A percentile compares a stretch with the other conserved stretches of the same genome.
Evolutionary conservation across 176 grass and related monocot genomes (phyloP).

Genomic region (Oryza brachyantha): DNA sequence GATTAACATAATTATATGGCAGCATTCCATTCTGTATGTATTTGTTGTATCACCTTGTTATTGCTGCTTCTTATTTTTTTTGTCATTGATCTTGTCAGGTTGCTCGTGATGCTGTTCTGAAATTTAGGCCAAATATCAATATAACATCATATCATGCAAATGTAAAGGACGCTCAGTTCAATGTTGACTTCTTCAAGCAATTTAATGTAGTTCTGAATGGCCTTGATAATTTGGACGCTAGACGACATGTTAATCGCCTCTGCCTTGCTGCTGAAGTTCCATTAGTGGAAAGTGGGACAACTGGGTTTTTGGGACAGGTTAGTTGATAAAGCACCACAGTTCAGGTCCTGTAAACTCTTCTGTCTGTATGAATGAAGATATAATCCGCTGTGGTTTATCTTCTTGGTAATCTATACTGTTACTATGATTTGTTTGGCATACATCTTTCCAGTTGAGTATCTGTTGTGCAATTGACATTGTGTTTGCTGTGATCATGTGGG

Average conservation of each 20-base stretch:
- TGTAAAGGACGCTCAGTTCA: constrained; percentile 86
- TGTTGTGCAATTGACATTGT: not conserved
- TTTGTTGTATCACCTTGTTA: not conserved
- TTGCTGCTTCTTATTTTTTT: not conserved
- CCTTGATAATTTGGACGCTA: constrained; percentile 98
- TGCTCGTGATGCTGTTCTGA: constrained; percentile 81
- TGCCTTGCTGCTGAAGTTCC: constrained; percentile 97
- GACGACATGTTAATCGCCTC: constrained; percentile 94
- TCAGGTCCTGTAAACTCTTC: not conserved
- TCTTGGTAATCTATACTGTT: not conserved
- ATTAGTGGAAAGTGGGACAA: constrained; percentile 97
- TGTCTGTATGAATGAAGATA: not conserved
- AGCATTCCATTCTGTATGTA: not conserved
- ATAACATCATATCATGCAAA: constrained; percentile 89
- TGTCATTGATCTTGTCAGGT: constrained; percentile 47
- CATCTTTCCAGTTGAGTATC: not conserved
- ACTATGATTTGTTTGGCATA: not conserved
- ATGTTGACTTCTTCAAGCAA: constrained; percentile 90
- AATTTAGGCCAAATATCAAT: constrained; percentile 81
- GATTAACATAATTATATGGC: not conserved
- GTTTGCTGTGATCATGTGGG: not conserved
- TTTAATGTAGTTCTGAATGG: constrained; percentile 98
- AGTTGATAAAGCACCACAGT: not conserved
- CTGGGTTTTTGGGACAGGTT: constrained; percentile 98
- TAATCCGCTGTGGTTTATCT: not conserved